phyloP scores from a whole-genome alignment of 768 basidiomycete genomes.

The Auriscalpium vulgare region DNA sequence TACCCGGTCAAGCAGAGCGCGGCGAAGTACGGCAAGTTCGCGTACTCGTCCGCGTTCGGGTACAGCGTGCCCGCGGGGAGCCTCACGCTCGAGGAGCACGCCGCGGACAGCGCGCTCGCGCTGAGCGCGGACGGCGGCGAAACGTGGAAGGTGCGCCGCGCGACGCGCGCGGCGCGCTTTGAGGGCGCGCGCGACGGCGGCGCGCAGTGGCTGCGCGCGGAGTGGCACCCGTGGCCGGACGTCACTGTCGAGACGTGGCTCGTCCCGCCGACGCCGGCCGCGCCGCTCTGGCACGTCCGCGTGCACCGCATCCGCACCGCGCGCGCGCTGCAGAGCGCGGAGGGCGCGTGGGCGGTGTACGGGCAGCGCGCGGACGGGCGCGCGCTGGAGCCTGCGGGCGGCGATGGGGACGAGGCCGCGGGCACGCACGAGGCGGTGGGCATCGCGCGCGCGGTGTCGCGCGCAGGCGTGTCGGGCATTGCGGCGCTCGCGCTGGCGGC shows the following conservation, averaged over 20 bases:
- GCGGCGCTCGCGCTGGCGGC: slow-evolving; percentile 34
- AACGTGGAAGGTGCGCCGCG: slow-evolving; percentile 61
- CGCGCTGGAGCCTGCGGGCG: slow-evolving; percentile 38
- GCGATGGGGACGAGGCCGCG: slow-evolving; percentile 25
- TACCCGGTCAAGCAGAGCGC: slow-evolving; percentile 74
- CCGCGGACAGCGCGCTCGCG: slow-evolving; percentile 63
- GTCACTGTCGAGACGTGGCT: slow-evolving; percentile 72
- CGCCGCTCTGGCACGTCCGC: slow-evolving; percentile 63
- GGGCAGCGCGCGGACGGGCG: slow-evolving; percentile 57
- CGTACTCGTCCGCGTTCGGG: slow-evolving; percentile 72
- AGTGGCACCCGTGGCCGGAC: slow-evolving; percentile 72
- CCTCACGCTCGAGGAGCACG: slow-evolving; percentile 62
- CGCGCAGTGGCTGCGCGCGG: slow-evolving; percentile 46
- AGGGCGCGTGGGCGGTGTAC: slow-evolving; percentile 66
- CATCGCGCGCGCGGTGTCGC: slow-evolving; percentile 45
- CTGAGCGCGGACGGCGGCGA: slow-evolving; percentile 65
- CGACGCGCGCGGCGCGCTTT: slow-evolving; percentile 52
- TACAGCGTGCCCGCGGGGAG: slow-evolving; percentile 61
- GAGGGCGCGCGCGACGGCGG: slow-evolving; percentile 28
- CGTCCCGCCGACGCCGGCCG: slow-evolving; percentile 47
- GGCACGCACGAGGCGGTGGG: slow-evolving; percentile 42
- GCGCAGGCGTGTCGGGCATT: slow-evolving; percentile 57
- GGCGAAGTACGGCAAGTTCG: slow-evolving; percentile 73
- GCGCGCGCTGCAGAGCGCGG: slow-evolving; percentile 47
- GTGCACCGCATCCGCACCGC: slow-evolving; percentile 53